Evolutionary conservation across 1,139 yeast genomes (phyloP).

Genomic region (Scheffersomyces cryptocercus): DNA sequence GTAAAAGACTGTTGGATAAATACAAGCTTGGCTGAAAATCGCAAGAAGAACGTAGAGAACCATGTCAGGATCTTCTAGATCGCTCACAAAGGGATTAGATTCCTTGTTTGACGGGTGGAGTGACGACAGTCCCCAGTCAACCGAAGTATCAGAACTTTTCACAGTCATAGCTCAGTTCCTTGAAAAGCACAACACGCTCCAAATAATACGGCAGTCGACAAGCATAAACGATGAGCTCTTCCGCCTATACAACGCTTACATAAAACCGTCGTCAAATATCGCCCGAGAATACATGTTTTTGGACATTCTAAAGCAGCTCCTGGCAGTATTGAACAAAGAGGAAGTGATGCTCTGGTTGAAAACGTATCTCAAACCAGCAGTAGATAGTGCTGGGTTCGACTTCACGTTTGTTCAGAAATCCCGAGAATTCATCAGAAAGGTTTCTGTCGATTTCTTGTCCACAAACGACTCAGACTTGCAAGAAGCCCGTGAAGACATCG

Average conservation of each 20-base stretch:
- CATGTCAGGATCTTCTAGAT: constrained; percentile 37
- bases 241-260: constrained; percentile 40
- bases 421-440: constrained; percentile 38
- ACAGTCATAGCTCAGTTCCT: constrained; percentile 24
- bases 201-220: constrained; percentile 31
- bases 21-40: too few species aligned
- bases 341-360: constrained; percentile 54
- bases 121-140: constrained; percentile 9
- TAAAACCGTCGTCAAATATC: constrained; percentile 31
- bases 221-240: constrained; percentile 53
- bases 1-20: too few species aligned
- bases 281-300: constrained; percentile 48
- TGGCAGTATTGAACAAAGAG: constrained; percentile 39
- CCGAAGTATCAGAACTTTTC: constrained; percentile 15
- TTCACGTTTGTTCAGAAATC: constrained; percentile 41
- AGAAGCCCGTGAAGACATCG: constrained; percentile 22
- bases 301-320: constrained; percentile 40
- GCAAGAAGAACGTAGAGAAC: too few species aligned
- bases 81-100: constrained; percentile 33
- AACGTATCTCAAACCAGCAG: constrained; percentile 53
- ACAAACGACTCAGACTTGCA: constrained; percentile 29
- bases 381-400: constrained; percentile 61
- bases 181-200: constrained; percentile 43
- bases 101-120: constrained; percentile 32
- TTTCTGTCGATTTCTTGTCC: constrained; percentile 25